These are phyloP conservation scores for Fonsecaea nubica DNA, from an alignment of 2,329 filamentous ascomycete species.

Conservation along the genomic window DNA sequence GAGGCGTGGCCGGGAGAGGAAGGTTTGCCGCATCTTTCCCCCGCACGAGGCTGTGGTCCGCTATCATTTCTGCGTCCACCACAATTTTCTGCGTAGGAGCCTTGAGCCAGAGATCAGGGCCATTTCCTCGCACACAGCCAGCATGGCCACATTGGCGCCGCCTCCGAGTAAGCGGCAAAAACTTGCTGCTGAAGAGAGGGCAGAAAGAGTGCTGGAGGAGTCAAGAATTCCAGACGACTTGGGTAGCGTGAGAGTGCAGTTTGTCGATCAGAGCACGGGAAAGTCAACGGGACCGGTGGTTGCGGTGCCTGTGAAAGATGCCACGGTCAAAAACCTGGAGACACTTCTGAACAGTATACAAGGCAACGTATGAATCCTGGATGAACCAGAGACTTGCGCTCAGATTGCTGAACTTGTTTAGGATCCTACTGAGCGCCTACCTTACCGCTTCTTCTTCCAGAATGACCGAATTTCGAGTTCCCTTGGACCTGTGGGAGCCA, in stretches of 20 bases:
- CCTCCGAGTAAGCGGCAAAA: conserved; percentile 88
- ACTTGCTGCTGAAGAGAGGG: conserved; percentile 73
- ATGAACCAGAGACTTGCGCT: neutral
- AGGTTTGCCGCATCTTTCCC: neutral
- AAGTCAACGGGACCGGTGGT: conserved; percentile 72
- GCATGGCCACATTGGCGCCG: conserved; percentile 81
- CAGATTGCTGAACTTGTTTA: conserved; percentile 43
- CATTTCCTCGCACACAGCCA: neutral
- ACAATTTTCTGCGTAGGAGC: neutral
- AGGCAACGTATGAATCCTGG: conserved; percentile 64
- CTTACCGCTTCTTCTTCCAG: conserved; percentile 70
- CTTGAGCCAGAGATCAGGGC: neutral
- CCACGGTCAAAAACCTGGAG: conserved; percentile 87
- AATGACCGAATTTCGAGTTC: conserved; percentile 42
- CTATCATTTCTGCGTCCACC: neutral
- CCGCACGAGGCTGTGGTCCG: neutral
- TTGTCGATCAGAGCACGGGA: conserved; percentile 78
- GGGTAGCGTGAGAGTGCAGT: conserved; percentile 83
- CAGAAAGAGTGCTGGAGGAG: conserved; percentile 77
- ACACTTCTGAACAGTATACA: conserved; percentile 84
- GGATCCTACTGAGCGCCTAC: conserved; percentile 67
- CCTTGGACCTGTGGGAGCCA: conserved; percentile 43
- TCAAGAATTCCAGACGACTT: conserved; percentile 68
- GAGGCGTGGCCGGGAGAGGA: neutral
- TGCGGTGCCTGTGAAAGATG: conserved; percentile 80